Conservation (phyloP, 305 asterid species). For the Fraxinus xanthoxyloides region DNA sequence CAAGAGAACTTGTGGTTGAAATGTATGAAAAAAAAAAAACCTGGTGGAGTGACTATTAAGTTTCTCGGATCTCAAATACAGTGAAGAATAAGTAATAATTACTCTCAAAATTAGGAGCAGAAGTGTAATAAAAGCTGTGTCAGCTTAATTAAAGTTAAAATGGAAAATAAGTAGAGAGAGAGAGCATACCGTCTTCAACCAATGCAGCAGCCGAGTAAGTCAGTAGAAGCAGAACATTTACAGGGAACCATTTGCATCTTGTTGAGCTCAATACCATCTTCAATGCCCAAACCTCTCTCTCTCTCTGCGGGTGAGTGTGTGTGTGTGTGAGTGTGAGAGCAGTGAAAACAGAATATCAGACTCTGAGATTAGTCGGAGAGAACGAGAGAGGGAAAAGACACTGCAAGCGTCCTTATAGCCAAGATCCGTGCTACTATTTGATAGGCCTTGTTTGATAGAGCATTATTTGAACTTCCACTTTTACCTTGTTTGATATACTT, state of each 20-base stretch:
- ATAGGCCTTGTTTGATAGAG: too few species aligned
- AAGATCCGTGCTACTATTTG: conserved; percentile 11
- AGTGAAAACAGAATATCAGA: background rate
- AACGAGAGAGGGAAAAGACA: conserved; percentile 14
- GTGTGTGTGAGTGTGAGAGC: background rate
- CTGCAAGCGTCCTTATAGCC: conserved; percentile 27
- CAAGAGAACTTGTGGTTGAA: too few species aligned
- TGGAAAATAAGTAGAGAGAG: background rate
- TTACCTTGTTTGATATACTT: too few species aligned
- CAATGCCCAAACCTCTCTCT: conserved; percentile 20
- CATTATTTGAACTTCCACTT: too few species aligned
- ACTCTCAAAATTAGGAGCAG: background rate
- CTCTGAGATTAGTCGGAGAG: background rate
- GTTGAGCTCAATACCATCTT: conserved; percentile 29
- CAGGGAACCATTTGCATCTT: conserved; percentile 26
- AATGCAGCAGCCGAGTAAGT: conserved; percentile 30
- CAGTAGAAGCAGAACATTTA: conserved; percentile 24
- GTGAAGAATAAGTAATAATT: background rate
- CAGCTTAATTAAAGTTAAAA: background rate
- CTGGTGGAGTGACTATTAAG: background rate
- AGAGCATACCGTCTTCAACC: conserved; percentile 43
- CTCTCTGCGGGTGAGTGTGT: background rate
- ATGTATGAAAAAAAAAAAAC: too few species aligned
- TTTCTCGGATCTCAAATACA: background rate
- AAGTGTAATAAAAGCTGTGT: background rate